These are phyloP conservation scores for Penicillium coffeae DNA, from an alignment of 495 filamentous ascomycete species.

Conservation along the genomic window DNA sequence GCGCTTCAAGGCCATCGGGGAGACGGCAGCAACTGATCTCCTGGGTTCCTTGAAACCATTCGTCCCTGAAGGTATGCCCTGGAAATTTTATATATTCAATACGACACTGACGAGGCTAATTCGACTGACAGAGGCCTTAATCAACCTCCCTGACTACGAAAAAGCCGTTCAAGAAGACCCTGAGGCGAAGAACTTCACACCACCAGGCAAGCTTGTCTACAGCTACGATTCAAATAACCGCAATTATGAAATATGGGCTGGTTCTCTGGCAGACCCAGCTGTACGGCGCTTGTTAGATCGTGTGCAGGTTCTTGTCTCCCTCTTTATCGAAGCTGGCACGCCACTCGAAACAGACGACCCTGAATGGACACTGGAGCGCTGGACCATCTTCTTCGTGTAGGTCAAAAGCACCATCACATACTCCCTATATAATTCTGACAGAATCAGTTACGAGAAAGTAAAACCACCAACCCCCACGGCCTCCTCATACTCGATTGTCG, in stretches of 20 bases:
- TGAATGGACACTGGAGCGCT: conserved; percentile 70
- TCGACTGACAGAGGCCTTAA: conserved; percentile 59
- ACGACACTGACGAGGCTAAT: neutral
- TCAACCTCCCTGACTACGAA: conserved; percentile 55
- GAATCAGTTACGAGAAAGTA: conserved; percentile 62
- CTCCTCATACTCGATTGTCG: conserved; percentile 68
- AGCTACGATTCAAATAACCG: conserved; percentile 48
- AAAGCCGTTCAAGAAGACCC: conserved; percentile 51
- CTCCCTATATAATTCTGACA: conserved; percentile 6
- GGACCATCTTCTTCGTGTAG: conserved; percentile 81
- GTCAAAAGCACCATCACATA: neutral
- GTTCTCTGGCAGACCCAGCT: conserved; percentile 51
- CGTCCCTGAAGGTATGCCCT: conserved; percentile 64
- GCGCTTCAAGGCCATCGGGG: conserved; percentile 69
- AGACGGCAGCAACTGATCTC: conserved; percentile 66
- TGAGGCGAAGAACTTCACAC: conserved; percentile 54
- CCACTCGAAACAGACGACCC: conserved; percentile 67
- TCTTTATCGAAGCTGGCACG: conserved; percentile 89
- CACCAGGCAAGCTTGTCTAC: conserved; percentile 54
- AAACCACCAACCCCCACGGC: conserved; percentile 39
- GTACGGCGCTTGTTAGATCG: conserved; percentile 66
- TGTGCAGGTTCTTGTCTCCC: conserved; percentile 74
- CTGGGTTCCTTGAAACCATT: conserved; percentile 60
- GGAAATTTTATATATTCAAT: too few relatives aligned
- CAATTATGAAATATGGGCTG: conserved; percentile 60